A percentile compares a stretch with the other conserved stretches of the same genome.
Conservation (phyloP, 805 yeast species). For the Ascoidea asiatica region DNA sequence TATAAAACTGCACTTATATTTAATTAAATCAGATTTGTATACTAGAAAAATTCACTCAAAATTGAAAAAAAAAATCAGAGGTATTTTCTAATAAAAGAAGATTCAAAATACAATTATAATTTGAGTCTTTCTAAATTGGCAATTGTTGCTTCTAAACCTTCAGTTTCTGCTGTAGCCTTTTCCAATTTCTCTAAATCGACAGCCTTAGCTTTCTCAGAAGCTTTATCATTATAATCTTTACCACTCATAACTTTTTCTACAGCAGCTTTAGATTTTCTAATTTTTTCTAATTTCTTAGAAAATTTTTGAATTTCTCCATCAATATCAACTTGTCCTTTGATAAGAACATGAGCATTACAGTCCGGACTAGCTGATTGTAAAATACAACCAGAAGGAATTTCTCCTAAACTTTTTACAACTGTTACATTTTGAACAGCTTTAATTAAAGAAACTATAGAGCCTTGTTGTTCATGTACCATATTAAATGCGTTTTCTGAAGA, state of each 20-base stretch:
- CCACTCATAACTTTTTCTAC: slow-evolving; percentile 32
- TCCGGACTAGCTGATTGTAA: slow-evolving; percentile 69
- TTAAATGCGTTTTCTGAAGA: slow-evolving; percentile 29
- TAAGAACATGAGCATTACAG: slow-evolving; percentile 78
- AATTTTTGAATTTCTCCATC: slow-evolving; percentile 86
- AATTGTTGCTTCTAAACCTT: no score
- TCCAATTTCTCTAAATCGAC: no score
- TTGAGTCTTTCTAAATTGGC: no score
- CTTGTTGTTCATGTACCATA: slow-evolving; percentile 57
- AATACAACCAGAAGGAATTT: slow-evolving; percentile 85
- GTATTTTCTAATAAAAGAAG: no score
- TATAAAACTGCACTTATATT: no score
- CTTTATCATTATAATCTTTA: slow-evolving; percentile 78
- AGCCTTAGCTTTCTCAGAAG: slow-evolving; percentile 56
- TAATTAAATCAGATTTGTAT: no score
- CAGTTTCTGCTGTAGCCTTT: no score
- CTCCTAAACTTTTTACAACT: slow-evolving; percentile 39
- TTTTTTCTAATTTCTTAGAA: slow-evolving; percentile 56
- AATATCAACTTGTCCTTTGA: slow-evolving; percentile 88
- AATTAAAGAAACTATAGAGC: slow-evolving; percentile 81
- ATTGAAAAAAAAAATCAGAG: no score
- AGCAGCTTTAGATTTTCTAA: slow-evolving; percentile 54
- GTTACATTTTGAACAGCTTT: slow-evolving; percentile 73
- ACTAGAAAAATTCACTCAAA: no score
- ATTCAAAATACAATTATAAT: no score